Evolutionary conservation across 148 eudicot genomes (phyloP), one percentile per base, ranked within the genome.

Genomic region (Linanthus parryae): DNA sequence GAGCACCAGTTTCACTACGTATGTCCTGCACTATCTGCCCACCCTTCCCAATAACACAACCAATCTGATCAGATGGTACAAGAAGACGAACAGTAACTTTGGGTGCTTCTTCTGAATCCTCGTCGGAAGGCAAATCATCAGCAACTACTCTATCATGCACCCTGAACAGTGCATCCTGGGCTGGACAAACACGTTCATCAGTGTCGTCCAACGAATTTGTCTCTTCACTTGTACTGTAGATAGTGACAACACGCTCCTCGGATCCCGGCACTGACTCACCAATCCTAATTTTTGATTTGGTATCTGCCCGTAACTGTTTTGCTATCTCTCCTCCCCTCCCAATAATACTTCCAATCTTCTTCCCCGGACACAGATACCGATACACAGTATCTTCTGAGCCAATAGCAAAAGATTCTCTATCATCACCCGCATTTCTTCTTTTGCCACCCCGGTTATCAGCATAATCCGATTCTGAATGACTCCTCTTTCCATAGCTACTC

Each of bases 301-400:
- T 88, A 35, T 92, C 99, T 33, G 41, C 52, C 59, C 99, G 69
- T 33, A 92, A 62, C 57, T 92, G 96, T 65, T 92, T 92, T 44
- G 82, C 84, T 58, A 92, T 92, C 57, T 92, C 99, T 34, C 99
- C 99, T 37, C 99, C 99, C 78, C 90, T 84, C 44, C 99, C 99
- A 49, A 92, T 88, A 50, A 92, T 82, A 54, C 99, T 88, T 49
- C 96, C 99, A 61, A 92, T 88, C 73, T 88, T 88, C 54, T 61
- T 75, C 40, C 83, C 89, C 4, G 91, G 95, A 56, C 96, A 92
- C 67, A 92, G 66, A 63, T 88, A 92, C 12, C 99, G 78, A 56
- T 88, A 92, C 13, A 92, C 96, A 5, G 99, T 84, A 55, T 88
- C 99, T 40, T 94, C 80, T 17, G 83, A 20, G 19, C 91, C 85